phyloP scores from a whole-genome alignment of 2,329 filamentous ascomycete species.

The Fragosphaeria purpurea region DNA sequence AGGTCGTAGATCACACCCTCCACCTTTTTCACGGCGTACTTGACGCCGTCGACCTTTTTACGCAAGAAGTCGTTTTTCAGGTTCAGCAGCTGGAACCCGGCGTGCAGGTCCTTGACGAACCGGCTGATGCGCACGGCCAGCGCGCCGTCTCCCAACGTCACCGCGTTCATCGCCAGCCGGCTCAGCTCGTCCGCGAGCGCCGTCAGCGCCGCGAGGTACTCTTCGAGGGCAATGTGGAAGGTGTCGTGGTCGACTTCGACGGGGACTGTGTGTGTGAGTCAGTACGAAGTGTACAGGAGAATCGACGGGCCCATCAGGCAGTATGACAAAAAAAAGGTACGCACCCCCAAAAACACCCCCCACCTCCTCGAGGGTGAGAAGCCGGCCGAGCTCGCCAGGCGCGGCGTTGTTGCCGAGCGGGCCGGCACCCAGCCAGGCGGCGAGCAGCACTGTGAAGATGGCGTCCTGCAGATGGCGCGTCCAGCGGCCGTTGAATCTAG shows the following conservation, averaged over 20 bases:
- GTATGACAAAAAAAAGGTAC: too few relatives aligned
- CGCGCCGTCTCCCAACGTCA: conserved; percentile 80
- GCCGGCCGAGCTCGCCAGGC: conserved; percentile 47
- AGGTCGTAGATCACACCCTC: conserved; percentile 98
- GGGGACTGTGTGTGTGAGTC: conserved; percentile 43
- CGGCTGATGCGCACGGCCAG: conserved; percentile 79
- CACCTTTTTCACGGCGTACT: conserved; percentile 95
- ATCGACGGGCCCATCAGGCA: too few relatives aligned
- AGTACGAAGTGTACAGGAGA: too few relatives aligned
- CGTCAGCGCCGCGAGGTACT: conserved; percentile 85
- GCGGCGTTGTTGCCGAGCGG: conserved; percentile 49
- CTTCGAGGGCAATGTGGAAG: conserved; percentile 94
- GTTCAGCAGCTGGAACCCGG: conserved; percentile 94
- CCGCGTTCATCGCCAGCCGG: conserved; percentile 85
- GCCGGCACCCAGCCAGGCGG: conserved; percentile 59
- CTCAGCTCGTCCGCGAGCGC: conserved; percentile 82
- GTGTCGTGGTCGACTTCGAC: conserved; percentile 83
- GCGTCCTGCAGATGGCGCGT: conserved; percentile 72
- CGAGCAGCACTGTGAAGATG: conserved; percentile 46
- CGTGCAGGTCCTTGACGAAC: conserved; percentile 92
- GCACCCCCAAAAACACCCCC: conserved; percentile 55
- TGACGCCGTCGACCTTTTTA: conserved; percentile 82
- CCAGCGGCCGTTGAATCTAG: conserved; percentile 76
- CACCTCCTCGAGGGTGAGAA: conserved; percentile 82
- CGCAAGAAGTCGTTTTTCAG: conserved; percentile 90